A percentile compares a stretch with the other conserved stretches of the same genome.
Conservation (phyloP, 2,329 filamentous ascomycete genomes). For the Ramularia endophylla region DNA sequence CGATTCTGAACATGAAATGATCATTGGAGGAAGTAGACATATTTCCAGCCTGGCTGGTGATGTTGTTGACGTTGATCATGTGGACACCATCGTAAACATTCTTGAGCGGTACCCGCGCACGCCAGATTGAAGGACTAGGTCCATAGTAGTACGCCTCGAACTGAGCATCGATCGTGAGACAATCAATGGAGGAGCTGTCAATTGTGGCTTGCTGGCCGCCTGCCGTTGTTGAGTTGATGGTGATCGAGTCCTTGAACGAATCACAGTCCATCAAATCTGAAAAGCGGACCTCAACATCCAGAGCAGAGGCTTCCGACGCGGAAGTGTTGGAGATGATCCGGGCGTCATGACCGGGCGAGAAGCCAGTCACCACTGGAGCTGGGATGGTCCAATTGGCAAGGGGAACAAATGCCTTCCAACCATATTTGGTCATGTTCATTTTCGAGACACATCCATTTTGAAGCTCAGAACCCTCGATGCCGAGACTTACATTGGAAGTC, state of each 20-base stretch:
- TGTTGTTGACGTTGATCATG: constrained; percentile 52
- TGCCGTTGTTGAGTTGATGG: constrained; percentile 49
- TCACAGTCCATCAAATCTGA: constrained; percentile 57
- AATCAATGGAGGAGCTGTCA: constrained; percentile 41
- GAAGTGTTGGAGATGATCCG: constrained; percentile 47
- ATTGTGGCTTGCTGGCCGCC: constrained; percentile 40
- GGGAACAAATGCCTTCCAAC: constrained; percentile 56
- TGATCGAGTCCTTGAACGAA: constrained; percentile 46
- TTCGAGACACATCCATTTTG: constrained; percentile 52
- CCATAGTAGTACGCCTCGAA: constrained; percentile 41
- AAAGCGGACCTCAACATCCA: constrained; percentile 53
- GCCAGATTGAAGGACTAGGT: constrained; percentile 50
- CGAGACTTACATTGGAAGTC: constrained; percentile 40
- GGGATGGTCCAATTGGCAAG: constrained; percentile 45
- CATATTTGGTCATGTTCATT: constrained; percentile 50
- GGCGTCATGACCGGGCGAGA: constrained; percentile 56
- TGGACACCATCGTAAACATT: constrained; percentile 58
- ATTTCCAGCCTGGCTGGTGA: constrained; percentile 38
- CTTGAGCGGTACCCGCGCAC: constrained; percentile 46
- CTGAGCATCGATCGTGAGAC: constrained; percentile 35
- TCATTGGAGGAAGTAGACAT: constrained; percentile 49
- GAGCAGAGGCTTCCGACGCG: constrained; percentile 27
- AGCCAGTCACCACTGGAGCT: constrained; percentile 54
- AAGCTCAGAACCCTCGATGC: constrained; percentile 42
- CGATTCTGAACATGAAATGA: constrained; percentile 57